Evolutionary conservation across 305 asterid genomes (phyloP).

Genomic region (Fraxinus nigra): DNA sequence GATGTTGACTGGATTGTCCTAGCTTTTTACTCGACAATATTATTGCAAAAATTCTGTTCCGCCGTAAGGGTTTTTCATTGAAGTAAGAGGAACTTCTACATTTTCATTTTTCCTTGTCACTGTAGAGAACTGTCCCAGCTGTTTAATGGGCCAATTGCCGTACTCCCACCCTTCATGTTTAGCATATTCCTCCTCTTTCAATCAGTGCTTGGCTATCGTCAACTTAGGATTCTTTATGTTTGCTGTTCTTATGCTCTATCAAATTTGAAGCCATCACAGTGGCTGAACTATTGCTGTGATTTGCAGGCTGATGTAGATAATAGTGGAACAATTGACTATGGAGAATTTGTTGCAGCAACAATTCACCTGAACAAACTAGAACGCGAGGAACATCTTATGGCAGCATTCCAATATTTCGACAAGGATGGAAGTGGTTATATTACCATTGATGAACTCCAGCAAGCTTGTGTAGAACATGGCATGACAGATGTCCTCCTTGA

Average conservation of each 20-base stretch:
- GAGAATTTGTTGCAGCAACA: conserved; percentile 56
- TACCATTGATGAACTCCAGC: conserved; percentile 58
- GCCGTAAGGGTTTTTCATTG: not conserved
- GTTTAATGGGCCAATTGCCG: not conserved
- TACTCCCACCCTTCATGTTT: not conserved
- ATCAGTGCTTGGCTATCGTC: conserved; percentile 2
- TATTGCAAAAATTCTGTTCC: not conserved
- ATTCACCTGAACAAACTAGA: conserved; percentile 55
- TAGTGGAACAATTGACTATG: conserved; percentile 55
- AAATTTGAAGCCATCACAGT: not conserved
- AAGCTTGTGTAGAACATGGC: conserved; percentile 50
- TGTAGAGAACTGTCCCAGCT: not conserved
- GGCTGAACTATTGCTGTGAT: conserved; percentile 1
- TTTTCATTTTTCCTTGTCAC: not conserved
- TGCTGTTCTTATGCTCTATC: not conserved
- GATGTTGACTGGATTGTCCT: not conserved
- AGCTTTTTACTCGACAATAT: not conserved
- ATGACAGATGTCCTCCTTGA: conserved; percentile 47
- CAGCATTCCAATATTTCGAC: conserved; percentile 53
- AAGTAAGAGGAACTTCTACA: not conserved
- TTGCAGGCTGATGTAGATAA: conserved; percentile 52
- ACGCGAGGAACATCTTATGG: conserved; percentile 54
- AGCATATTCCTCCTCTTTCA: not conserved
- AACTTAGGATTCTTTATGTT: not conserved
- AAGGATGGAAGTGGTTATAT: conserved; percentile 61